Evolutionary conservation across 2,329 filamentous ascomycete species (phyloP), one percentile per base, ranked within the genome.

Genomic region (Capronia coronata): DNA sequence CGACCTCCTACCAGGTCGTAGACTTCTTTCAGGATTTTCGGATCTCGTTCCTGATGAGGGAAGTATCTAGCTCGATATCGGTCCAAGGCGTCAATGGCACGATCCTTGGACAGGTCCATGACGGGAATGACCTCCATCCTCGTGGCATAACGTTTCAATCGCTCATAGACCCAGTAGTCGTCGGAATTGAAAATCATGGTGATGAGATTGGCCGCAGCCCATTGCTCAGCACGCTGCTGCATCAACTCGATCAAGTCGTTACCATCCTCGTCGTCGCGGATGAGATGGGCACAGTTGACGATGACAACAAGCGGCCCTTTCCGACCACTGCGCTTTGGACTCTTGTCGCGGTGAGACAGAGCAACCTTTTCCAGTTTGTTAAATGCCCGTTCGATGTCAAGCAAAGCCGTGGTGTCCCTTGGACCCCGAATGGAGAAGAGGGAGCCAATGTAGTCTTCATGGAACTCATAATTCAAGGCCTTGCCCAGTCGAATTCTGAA

Each of bases 361-460:
- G 93, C 93, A 6, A 97, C 87, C 67, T 98, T 98, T 64, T 98
- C 93, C 9, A 98, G 73, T 69, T 98, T 98, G 75, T 98, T 98
- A 66, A 98, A 84, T 0, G 93, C 93, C 22, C 93, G 82, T 65
- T 98, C 93, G 55, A 98, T 96, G 65, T 98, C 93, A 1, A 98
- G 76, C 27, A 98, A 73, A 3, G 93, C 89, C 0, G 88, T 94
- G 2, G 87, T 90, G 62, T 98, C 93, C 37, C 93, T 80, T 0
- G 93, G 93, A 0, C 93, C 93, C 23, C 86, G 82, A 63, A 98
- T 94, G 52, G 87, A 94, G 68, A 98, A 98, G 52, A 98, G 85
- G 4, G 87, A 87, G 38, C 93, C 93, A 55, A 98, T 96, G 49
- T 74, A 74, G 71, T 98, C 93, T 70, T 97, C 93, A 64, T 97